Evolutionary conservation across 805 yeast species (phyloP).

Genomic region (Wickerhamiella kurtzmanii): DNA sequence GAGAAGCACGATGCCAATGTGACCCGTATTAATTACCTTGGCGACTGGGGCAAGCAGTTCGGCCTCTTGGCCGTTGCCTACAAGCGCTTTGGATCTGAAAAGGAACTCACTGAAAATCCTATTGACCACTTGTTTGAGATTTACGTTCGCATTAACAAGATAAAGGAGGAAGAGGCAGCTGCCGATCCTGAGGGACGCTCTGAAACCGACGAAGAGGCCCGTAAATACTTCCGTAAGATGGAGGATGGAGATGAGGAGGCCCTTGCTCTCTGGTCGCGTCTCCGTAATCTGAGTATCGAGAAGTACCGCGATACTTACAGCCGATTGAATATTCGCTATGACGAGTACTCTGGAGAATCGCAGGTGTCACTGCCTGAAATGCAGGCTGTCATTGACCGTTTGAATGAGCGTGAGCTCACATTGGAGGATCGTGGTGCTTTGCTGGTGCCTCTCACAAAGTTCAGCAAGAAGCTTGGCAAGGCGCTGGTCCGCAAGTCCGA

Average conservation of each 20-base stretch:
- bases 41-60: constrained; percentile 99
- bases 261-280: constrained; percentile 63
- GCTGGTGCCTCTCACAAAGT: constrained; percentile 69
- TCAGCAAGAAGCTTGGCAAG: constrained; percentile 86
- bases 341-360: constrained; percentile 89
- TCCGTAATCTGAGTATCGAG: constrained; percentile 81
- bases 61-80: constrained; percentile 92
- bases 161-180: constrained; percentile 51
- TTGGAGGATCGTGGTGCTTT: constrained; percentile 85
- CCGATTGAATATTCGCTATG: constrained; percentile 79
- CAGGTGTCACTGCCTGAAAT: constrained; percentile 68
- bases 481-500: constrained; percentile 86
- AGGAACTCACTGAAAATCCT: constrained; percentile 58
- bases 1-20: constrained; percentile 92
- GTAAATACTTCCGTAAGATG: constrained; percentile 77
- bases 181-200: constrained; percentile 38
- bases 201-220: constrained; percentile 67
- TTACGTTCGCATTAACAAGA: constrained; percentile 75
- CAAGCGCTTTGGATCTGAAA: constrained; percentile 70
- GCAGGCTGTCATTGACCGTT: constrained; percentile 47
- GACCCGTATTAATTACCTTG: constrained; percentile 80
- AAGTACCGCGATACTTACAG: constrained; percentile 80
- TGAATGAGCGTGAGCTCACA: constrained; percentile 56
- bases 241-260: constrained; percentile 86
- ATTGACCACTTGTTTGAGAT: constrained; percentile 90